These are phyloP conservation scores for Podosphaera fusca DNA, from an alignment of 2,329 filamentous ascomycete species.

Conservation along the genomic window DNA sequence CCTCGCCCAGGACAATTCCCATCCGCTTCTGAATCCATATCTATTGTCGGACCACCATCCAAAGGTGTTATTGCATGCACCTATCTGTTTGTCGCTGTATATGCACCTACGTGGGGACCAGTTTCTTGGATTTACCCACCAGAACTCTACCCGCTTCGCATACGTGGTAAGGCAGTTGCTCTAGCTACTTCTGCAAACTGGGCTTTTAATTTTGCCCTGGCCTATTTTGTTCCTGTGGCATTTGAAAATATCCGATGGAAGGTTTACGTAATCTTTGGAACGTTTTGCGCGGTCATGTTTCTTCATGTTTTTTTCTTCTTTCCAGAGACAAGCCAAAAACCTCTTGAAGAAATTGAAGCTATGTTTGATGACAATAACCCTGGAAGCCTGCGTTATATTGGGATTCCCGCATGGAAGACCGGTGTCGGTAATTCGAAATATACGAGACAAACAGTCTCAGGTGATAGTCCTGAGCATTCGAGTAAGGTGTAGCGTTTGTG, in stretches of 20 bases:
- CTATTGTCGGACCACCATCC: constrained; percentile 24
- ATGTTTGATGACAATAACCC: constrained; percentile 21
- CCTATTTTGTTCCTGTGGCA: constrained; percentile 23
- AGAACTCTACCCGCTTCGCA: constrained; percentile 24
- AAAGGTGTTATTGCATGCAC: constrained; percentile 41
- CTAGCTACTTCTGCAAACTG: constrained; percentile 28
- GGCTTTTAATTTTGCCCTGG: constrained; percentile 21
- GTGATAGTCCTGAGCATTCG: background rate
- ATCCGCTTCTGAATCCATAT: constrained; percentile 22
- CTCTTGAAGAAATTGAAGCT: constrained; percentile 27
- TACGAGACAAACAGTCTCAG: background rate
- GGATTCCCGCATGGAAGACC: constrained; percentile 14
- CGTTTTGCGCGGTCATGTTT: constrained; percentile 28
- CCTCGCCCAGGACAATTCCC: constrained; percentile 17
- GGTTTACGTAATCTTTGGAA: constrained; percentile 27
- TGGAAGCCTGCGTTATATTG: constrained; percentile 10
- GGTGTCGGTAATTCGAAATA: constrained; percentile 3
- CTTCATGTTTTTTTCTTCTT: constrained; percentile 30
- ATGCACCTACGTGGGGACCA: constrained; percentile 27
- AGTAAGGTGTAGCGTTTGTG: background rate
- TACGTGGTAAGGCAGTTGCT: constrained; percentile 29
- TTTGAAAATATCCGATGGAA: constrained; percentile 26
- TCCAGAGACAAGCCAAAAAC: constrained; percentile 32
- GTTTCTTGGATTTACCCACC: constrained; percentile 27
- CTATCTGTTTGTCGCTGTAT: constrained; percentile 37